These are phyloP conservation scores for Saturnispora mendoncae DNA, from an alignment of 805 yeast species.

Conservation along the genomic window DNA sequence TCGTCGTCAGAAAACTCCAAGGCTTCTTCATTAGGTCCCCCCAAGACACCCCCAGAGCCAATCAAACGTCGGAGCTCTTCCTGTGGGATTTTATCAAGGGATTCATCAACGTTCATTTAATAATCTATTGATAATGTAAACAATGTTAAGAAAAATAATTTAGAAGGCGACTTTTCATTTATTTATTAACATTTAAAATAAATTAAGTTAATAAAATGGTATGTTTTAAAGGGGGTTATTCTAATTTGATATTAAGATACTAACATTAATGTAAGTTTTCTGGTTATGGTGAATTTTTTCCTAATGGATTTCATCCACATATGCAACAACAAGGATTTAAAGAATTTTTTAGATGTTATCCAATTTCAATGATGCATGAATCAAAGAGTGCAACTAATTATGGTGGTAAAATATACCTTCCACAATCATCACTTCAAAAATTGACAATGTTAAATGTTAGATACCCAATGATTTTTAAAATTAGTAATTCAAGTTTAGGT, in stretches of 20 bases:
- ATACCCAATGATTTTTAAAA: slow-evolving; percentile 91
- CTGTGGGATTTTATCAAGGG: slow-evolving; percentile 20
- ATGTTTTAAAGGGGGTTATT: slow-evolving; percentile 1
- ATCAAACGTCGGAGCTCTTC: slow-evolving; percentile 23
- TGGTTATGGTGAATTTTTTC: slow-evolving; percentile 16
- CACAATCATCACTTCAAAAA: slow-evolving; percentile 85
- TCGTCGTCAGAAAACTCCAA: slow-evolving; percentile 21
- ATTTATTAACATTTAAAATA: background rate
- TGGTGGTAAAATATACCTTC: slow-evolving; percentile 94
- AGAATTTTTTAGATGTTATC: slow-evolving; percentile 87
- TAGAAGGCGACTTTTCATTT: background rate
- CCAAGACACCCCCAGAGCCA: slow-evolving; percentile 19
- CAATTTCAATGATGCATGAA: slow-evolving; percentile 85
- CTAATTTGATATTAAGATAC: background rate
- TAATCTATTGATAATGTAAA: background rate
- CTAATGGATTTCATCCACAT: slow-evolving; percentile 4
- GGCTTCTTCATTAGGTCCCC: slow-evolving; percentile 29
- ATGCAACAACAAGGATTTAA: slow-evolving; percentile 42
- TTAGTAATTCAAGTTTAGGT: slow-evolving; percentile 52
- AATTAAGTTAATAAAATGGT: slow-evolving; percentile 7
- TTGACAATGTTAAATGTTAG: slow-evolving; percentile 84
- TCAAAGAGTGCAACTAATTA: slow-evolving; percentile 64
- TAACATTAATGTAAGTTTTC: slow-evolving; percentile 19
- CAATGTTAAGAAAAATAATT: background rate
- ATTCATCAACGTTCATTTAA: slow-evolving; percentile 5